Base-by-base conservation (phyloP, 805 yeast genomes). In the Kuraishia hungarica region DNA sequence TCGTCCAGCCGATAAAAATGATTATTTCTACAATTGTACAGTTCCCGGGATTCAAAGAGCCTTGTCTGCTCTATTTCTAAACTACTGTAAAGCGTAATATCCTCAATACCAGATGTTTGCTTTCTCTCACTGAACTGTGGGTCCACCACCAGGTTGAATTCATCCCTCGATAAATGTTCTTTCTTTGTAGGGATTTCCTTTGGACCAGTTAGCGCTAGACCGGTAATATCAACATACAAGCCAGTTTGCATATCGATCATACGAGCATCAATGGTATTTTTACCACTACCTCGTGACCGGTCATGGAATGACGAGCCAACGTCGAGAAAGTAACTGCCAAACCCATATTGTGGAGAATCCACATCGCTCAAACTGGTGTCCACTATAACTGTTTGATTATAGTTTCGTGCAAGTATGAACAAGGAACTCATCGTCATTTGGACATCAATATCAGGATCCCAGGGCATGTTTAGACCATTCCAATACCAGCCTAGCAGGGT, bases 401-500 rank as follows among this genome's bases (percentile, higher is more conserved):
- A 79, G n/a, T 66, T 62, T 58, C 76, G 70, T 10, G 82, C 81
- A 48, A 83, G 61, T 48, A 63, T 63, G 56, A 74, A 71, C 57
- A 83, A 63, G 48, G 80, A 78, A 15, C 58, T 64, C 56, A 79
- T 70, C 1, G 89, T 80, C 72, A 84, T 76, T 60, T 84, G 86
- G 24, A 84, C 82, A 68, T 84, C 90, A 53, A 81, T 68, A 64
- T 84, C 90, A 55, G 75, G 73, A 63, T 84, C 90, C 87, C 88
- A 84, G 0, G 87, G 86, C 64, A 84, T 75, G 6, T 73, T 69
- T 54, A 79, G 59, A 0, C 89, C 88, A 62, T 82, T 82, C 79
- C 87, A 82, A 59, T 80, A 71, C 80, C 87, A 83, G 11, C 86
- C 82, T 47, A 83, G 71, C 58, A 84, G 69, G 1, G 86, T 71